phyloP scores from a whole-genome alignment of 176 grass and related monocot species.

The Dendrocalamus sinicus region DNA sequence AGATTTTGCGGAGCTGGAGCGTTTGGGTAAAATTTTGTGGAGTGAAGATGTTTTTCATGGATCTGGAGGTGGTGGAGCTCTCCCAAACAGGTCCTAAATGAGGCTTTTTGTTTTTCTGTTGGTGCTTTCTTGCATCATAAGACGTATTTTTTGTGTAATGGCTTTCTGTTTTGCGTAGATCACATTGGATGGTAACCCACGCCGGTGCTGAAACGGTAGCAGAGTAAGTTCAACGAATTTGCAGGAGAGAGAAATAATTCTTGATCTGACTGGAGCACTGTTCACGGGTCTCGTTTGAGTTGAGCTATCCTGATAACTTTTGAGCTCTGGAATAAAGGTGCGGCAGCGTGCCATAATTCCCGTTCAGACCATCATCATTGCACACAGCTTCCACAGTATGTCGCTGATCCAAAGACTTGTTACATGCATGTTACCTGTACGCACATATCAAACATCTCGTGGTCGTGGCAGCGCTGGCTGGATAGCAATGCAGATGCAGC shows the following conservation, averaged over 20 bases:
- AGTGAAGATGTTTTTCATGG: too few relatives aligned
- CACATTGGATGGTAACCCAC: background rate
- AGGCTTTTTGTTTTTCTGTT: background rate
- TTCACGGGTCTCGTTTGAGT: constrained; percentile 19
- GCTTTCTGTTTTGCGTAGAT: background rate
- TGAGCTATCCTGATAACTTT: background rate
- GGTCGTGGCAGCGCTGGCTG: background rate
- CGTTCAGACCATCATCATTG: constrained; percentile 13
- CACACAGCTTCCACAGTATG: background rate
- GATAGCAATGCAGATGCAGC: background rate
- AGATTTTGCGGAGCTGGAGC: too few relatives aligned
- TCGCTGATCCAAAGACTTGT: background rate
- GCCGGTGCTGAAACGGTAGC: background rate
- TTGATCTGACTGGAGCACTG: constrained; percentile 19
- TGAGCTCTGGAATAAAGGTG: background rate
- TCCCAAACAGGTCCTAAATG: too few relatives aligned
- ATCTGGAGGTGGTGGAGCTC: too few relatives aligned
- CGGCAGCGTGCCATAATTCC: background rate
- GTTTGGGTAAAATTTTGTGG: too few relatives aligned
- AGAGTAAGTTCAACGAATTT: constrained; percentile 10
- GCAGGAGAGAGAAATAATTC: too few relatives aligned
- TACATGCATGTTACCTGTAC: background rate
- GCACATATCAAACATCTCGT: too few relatives aligned
- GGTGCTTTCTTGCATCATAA: background rate
- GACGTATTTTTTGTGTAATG: background rate